A percentile compares a stretch with the other conserved stretches of the same genome.
phyloP scores from a whole-genome alignment of 148 eudicot genomes.

The Bassia scoparia region DNA sequence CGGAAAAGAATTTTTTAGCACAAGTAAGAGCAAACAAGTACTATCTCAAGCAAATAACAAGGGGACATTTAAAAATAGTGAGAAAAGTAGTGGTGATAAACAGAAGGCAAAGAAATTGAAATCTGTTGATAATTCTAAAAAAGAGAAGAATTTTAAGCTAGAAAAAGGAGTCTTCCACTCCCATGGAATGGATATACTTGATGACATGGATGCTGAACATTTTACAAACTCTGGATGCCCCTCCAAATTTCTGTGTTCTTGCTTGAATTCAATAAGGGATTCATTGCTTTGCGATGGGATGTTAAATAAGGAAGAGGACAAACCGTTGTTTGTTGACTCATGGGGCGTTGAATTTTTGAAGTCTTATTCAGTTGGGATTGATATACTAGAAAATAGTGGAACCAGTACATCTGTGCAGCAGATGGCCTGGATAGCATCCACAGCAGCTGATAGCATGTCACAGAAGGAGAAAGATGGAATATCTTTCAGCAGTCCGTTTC shows the following conservation, averaged over 20 bases:
- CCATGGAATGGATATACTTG: slow-evolving; percentile 15
- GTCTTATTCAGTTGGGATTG: slow-evolving; percentile 49
- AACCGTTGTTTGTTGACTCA: slow-evolving; percentile 42
- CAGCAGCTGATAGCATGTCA: slow-evolving; percentile 72
- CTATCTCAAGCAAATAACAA: slow-evolving; percentile 24
- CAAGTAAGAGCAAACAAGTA: slow-evolving; percentile 38
- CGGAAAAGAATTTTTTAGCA: slow-evolving; percentile 31
- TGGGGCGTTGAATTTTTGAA: slow-evolving; percentile 94
- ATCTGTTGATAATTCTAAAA: slow-evolving; percentile 12
- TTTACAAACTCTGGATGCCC: slow-evolving; percentile 42
- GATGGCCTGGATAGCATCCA: slow-evolving; percentile 83
- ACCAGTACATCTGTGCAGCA: slow-evolving; percentile 55
- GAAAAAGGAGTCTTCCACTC: slow-evolving; percentile 24
- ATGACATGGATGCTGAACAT: not conserved
- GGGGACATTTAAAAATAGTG: slow-evolving; percentile 24
- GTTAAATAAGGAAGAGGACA: slow-evolving; percentile 32
- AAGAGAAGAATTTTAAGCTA: slow-evolving; percentile 23
- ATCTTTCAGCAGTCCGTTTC: slow-evolving; percentile 50
- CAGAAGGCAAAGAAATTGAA: slow-evolving; percentile 15
- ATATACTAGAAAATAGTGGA: slow-evolving; percentile 55
- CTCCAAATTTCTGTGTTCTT: slow-evolving; percentile 61
- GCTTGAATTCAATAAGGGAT: slow-evolving; percentile 63
- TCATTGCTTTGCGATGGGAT: slow-evolving; percentile 35
- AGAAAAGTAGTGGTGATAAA: slow-evolving; percentile 22
- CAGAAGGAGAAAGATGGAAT: slow-evolving; percentile 66